A percentile compares a stretch with the other conserved stretches of the same genome.
Evolutionary conservation across 495 filamentous ascomycete genomes (phyloP).

Genomic region (Cenococcum geophilum): DNA sequence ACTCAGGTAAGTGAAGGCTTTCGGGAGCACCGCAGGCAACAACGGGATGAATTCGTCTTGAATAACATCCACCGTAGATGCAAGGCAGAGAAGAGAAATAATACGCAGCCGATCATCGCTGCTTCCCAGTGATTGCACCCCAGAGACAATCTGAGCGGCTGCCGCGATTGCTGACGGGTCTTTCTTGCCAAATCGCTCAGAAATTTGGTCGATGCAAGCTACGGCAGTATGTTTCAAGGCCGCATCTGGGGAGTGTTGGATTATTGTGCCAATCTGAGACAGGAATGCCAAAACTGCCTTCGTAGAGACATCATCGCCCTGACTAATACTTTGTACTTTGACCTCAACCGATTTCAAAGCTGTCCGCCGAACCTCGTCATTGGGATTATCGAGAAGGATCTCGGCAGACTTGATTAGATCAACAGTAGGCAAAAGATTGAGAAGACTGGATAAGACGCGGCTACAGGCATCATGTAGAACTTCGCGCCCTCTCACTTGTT

Average conservation of each 20-base stretch:
- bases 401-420: conserved; percentile 84
- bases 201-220: conserved; percentile 80
- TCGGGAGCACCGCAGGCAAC: conserved; percentile 65
- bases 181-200: conserved; percentile 86
- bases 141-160: conserved; percentile 69
- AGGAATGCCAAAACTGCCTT: conserved; percentile 69
- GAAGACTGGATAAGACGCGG: conserved; percentile 63
- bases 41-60: conserved; percentile 77
- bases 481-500: conserved; percentile 10
- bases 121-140: conserved; percentile 66
- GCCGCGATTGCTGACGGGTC: conserved; percentile 58
- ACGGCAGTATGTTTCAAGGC: conserved; percentile 75
- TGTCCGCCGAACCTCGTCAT: conserved; percentile 66
- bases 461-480: conserved; percentile 54
- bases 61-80: conserved; percentile 82
- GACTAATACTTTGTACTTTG: conserved; percentile 62
- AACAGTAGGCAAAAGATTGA: conserved; percentile 70
- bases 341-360: conserved; percentile 72
- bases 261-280: conserved; percentile 64
- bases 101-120: conserved; percentile 64
- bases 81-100: conserved; percentile 79
- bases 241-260: conserved; percentile 62
- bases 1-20: conserved; percentile 61
- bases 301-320: conserved; percentile 58
- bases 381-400: conserved; percentile 63